These are phyloP conservation scores for Vaccinium myrtillus DNA, from an alignment of 148 eudicot genomes.

Conservation along the genomic window DNA sequence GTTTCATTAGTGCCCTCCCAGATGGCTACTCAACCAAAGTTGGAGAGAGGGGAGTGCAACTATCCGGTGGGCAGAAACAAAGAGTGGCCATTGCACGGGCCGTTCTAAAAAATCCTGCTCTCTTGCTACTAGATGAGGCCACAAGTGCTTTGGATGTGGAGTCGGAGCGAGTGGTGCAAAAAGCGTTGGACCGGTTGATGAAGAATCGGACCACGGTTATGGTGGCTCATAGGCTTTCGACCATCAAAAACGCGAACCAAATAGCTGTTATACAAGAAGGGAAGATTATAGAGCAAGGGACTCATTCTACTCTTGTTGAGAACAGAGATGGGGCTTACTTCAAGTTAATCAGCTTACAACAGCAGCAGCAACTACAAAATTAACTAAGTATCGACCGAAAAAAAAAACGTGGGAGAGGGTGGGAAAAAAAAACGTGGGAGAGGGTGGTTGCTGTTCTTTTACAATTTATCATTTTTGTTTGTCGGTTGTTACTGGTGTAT, in stretches of 20 bases:
- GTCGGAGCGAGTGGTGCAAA: constrained; percentile 85
- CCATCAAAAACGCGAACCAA: constrained; percentile 78
- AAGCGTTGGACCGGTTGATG: constrained; percentile 86
- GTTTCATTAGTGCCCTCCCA: constrained; percentile 85
- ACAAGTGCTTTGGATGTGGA: constrained; percentile 88
- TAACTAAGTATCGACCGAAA: too few species aligned
- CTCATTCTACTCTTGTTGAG: constrained; percentile 23
- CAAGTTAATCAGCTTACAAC: constrained; percentile 25
- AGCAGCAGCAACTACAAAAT: constrained; percentile 9
- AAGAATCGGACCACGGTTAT: constrained; percentile 77
- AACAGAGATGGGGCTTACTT: constrained; percentile 21
- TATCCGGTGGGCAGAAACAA: constrained; percentile 98
- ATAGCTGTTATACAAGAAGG: constrained; percentile 92
- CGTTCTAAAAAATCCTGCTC: constrained; percentile 70
- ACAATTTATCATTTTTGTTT: too few species aligned
- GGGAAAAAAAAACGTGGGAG: too few species aligned
- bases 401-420: too few species aligned
- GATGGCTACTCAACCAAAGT: constrained; percentile 94
- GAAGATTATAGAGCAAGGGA: constrained; percentile 81
- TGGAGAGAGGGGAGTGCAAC: constrained; percentile 89
- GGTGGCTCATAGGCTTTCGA: constrained; percentile 91
- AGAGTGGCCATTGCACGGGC: constrained; percentile 97
- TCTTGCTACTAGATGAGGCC: constrained; percentile 87
- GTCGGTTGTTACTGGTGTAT: too few species aligned
- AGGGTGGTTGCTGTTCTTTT: too few species aligned